Conservation (phyloP, 768 basidiomycete species). For the Rubroboletus satanas region DNA sequence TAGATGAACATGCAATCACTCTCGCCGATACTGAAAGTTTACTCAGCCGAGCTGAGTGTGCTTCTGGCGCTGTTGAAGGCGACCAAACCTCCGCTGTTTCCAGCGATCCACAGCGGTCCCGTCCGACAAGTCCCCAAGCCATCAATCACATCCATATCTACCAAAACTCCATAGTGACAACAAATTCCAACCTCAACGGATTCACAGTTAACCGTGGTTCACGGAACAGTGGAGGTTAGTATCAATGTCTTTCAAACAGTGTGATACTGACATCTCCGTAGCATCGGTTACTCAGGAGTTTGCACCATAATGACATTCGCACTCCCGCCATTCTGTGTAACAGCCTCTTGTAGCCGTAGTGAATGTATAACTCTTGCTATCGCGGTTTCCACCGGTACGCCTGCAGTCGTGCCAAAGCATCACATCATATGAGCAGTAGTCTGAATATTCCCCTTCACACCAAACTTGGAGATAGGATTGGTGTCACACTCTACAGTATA, state of each 20-base stretch:
- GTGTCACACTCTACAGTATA: no score
- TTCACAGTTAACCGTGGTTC: neutral
- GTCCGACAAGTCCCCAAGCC: neutral
- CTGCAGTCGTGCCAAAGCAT: no score
- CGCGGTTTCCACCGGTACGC: neutral
- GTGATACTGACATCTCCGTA: neutral
- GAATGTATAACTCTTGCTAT: neutral
- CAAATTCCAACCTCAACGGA: conserved; percentile 1
- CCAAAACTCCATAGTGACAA: conserved; percentile 1
- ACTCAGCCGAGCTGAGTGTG: neutral
- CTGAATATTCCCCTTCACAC: no score
- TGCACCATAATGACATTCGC: neutral
- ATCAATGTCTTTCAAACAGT: neutral
- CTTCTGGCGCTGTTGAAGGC: neutral
- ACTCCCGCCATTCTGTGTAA: neutral
- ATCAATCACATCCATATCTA: neutral
- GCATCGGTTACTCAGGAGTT: neutral
- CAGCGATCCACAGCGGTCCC: neutral
- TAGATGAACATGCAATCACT: neutral
- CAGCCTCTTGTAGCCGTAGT: neutral
- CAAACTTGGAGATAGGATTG: no score
- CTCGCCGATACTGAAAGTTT: neutral
- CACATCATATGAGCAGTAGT: no score
- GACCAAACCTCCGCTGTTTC: neutral
- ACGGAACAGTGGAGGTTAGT: neutral